These are phyloP conservation scores for Persicaria tinctoria DNA, from an alignment of 148 eudicot genomes.

Conservation along the genomic window DNA sequence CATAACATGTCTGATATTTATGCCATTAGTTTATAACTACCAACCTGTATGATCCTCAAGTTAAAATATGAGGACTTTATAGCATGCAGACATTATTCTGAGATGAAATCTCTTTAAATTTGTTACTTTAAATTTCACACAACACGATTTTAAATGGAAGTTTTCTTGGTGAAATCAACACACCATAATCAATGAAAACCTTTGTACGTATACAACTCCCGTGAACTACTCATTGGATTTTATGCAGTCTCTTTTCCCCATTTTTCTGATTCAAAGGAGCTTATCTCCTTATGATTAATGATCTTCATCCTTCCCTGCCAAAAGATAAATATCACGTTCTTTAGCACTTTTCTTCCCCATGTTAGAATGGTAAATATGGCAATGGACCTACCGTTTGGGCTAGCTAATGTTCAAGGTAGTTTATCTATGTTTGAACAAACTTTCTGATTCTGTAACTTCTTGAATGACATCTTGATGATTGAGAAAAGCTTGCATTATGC, in stretches of 20 bases:
- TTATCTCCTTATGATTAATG: not conserved
- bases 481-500: not conserved
- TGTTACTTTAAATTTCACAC: not conserved
- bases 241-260: not conserved
- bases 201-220: not conserved
- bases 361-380: not conserved
- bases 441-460: not conserved
- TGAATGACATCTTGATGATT: not conserved
- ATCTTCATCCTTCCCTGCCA: not conserved
- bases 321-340: not conserved
- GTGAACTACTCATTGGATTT: not conserved
- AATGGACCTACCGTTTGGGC: not conserved
- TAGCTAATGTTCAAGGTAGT: not conserved
- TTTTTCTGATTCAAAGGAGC: not conserved
- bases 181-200: not conserved
- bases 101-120: not conserved
- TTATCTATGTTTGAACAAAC: not conserved
- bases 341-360: not conserved
- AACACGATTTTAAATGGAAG: not conserved
- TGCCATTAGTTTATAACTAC: not conserved
- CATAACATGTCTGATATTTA: not conserved
- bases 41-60: not conserved
- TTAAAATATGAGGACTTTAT: not conserved
- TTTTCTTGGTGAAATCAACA: not conserved
- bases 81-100: not conserved